Base-by-base conservation (phyloP, 2,329 filamentous ascomycete species). In the Ophiocordyceps camponoti-saundersi region DNA sequence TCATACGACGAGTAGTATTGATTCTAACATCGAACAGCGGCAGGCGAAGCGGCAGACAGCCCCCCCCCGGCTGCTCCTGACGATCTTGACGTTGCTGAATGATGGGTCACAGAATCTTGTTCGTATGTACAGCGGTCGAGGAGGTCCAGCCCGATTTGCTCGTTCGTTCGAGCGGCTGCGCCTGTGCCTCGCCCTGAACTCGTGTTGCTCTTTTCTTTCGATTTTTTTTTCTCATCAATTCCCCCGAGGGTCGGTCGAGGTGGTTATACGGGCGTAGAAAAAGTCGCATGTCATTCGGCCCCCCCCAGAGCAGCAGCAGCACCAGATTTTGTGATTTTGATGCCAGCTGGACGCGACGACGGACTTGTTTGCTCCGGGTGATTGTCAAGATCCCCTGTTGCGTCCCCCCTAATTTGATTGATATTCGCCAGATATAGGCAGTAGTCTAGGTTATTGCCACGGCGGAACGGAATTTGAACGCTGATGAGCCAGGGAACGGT, bases 41-140 rank as follows among this genome's bases (percentile, higher is more conserved):
- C 40, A 49, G 48, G 47, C 44, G 51, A 53, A 57, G 87, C 41
- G 15, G 41, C 26, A 18, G 46, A 93, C 55, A 86, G 85, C 57
- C 83, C 86, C 55, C 79, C 85, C 52, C 81, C 84, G 53, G 79
- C 85, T 52, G 82, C 80, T 56, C 87, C 95, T 60, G 92, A 98
- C 64, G 92, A 98, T 61, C 77, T 96, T 61, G 92, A 98, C 65
- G 89, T 92, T 60, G 90, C 89, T 59, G 92, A 96, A 69, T 81
- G 70, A 58, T 40, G n/a, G 32, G 21, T 29, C 26, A 29, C 16
- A 26, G 10, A 8, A 16, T 43, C 29, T 23, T 11, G 26, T 40
- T 20, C 6, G 36, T 40, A n/a, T 40, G n/a, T 40, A 40, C 36
- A 20, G 36, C 12, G 36, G 32, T 16, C 13, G 36, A 40, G 36